phyloP scores from a whole-genome alignment of 768 basidiomycete genomes.

The Calocybe indica region DNA sequence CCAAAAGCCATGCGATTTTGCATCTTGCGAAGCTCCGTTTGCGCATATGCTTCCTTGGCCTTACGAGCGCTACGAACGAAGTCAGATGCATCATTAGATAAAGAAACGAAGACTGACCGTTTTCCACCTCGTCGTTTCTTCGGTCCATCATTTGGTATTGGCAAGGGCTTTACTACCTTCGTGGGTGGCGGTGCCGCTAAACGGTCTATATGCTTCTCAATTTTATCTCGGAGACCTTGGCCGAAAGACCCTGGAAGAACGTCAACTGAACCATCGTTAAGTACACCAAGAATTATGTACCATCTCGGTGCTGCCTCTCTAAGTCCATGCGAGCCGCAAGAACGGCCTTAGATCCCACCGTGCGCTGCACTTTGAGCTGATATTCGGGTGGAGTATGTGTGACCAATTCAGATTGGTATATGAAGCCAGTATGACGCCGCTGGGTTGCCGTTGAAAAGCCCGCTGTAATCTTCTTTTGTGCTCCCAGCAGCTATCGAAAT shows the following conservation, averaged over 20 bases:
- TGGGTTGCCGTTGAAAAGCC: conserved; percentile 89
- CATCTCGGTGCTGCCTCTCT: conserved; percentile 77
- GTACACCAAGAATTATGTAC: conserved; percentile 32
- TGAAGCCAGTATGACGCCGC: conserved; percentile 91
- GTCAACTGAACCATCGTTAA: not conserved
- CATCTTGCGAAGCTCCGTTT: conserved; percentile 93
- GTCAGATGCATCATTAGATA: conserved; percentile 1
- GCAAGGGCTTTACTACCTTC: conserved; percentile 89
- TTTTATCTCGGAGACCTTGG: conserved; percentile 69
- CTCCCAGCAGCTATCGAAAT: conserved; percentile 73
- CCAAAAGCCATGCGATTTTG: conserved; percentile 98
- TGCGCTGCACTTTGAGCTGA: conserved; percentile 87
- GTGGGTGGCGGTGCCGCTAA: conserved; percentile 91
- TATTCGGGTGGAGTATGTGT: conserved; percentile 84
- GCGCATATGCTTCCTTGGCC: conserved; percentile 97
- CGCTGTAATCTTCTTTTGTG: conserved; percentile 86
- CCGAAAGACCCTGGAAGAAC: conserved; percentile 65
- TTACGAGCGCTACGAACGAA: conserved; percentile 70
- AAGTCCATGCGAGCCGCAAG: conserved; percentile 92
- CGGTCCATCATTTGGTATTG: conserved; percentile 91
- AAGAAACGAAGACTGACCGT: conserved; percentile 45
- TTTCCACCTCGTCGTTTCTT: conserved; percentile 96
- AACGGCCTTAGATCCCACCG: conserved; percentile 87
- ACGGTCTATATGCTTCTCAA: conserved; percentile 90
- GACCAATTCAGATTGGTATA: conserved; percentile 90